phyloP scores from a whole-genome alignment of 2,329 filamentous ascomycete genomes.

The Alternaria viburni region DNA sequence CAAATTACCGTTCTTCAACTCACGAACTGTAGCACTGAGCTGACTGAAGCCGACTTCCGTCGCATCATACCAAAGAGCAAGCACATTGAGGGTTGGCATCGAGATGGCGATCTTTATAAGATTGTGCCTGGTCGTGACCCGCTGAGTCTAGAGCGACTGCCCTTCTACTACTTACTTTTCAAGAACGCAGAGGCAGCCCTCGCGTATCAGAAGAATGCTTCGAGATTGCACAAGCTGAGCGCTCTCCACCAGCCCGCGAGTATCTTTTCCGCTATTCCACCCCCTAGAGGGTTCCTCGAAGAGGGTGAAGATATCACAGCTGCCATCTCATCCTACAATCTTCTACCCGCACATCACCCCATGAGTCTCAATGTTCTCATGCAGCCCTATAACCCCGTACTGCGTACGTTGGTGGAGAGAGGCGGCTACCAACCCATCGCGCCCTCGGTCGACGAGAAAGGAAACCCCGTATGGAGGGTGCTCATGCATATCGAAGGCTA shows the following conservation, averaged over 20 bases:
- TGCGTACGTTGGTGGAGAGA: slow-evolving; percentile 36
- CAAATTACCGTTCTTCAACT: slow-evolving; percentile 61
- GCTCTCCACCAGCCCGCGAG: slow-evolving; percentile 52
- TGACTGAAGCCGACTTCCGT: slow-evolving; percentile 73
- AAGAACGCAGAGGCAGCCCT: slow-evolving; percentile 63
- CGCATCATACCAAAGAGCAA: slow-evolving; percentile 67
- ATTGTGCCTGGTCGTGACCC: slow-evolving; percentile 70
- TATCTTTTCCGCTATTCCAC: slow-evolving; percentile 52
- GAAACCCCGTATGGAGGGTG: slow-evolving; percentile 37
- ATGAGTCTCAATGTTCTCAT: slow-evolving; percentile 37
- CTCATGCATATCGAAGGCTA: slow-evolving; percentile 45
- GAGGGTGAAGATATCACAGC: slow-evolving; percentile 56
- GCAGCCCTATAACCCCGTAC: slow-evolving; percentile 52
- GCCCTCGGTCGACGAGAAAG: slow-evolving; percentile 16
- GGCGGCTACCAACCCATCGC: slow-evolving; percentile 45
- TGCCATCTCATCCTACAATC: slow-evolving; percentile 55
- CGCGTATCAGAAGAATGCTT: slow-evolving; percentile 65
- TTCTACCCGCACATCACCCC: slow-evolving; percentile 41
- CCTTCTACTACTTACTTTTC: slow-evolving; percentile 75
- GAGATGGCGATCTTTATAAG: slow-evolving; percentile 63
- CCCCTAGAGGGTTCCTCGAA: slow-evolving; percentile 51
- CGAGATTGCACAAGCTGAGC: slow-evolving; percentile 58
- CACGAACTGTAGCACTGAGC: slow-evolving; percentile 54
- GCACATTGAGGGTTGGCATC: slow-evolving; percentile 72
- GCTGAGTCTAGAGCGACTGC: slow-evolving; percentile 66